These are phyloP conservation scores for Nyctanthes arbortristis DNA, from an alignment of 257 asterid genomes.

Conservation along the genomic window DNA sequence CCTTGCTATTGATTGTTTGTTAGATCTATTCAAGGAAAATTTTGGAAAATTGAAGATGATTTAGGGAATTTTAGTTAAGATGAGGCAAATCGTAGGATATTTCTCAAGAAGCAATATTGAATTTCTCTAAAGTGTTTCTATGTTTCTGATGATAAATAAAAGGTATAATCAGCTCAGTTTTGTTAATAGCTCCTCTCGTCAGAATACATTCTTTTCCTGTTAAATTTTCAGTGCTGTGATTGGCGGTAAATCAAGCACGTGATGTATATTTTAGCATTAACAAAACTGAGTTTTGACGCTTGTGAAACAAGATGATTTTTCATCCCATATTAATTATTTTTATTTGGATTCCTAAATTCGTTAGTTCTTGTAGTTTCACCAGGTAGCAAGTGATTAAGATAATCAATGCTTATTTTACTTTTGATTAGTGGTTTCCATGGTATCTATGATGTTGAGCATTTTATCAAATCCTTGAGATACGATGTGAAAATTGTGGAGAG, in stretches of 20 bases:
- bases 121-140: conserved; percentile 6
- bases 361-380: not conserved
- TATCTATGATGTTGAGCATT: conserved; percentile 92
- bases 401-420: conserved; percentile 21
- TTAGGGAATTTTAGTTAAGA: conserved; percentile 5
- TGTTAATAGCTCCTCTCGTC: no score
- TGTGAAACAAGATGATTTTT: no score
- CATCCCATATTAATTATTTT: conserved; percentile 9
- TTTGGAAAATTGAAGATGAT: not conserved
- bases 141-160: conserved; percentile 21
- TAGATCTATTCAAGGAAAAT: not conserved
- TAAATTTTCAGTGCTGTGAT: no score
- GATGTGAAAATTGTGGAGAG: conserved; percentile 89
- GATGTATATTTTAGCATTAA: no score
- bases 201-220: no score
- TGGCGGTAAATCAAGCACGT: no score
- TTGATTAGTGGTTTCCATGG: conserved; percentile 85
- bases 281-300: no score
- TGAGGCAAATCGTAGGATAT: conserved; percentile 15
- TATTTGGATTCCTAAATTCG: not conserved
- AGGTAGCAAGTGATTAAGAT: conserved; percentile 13
- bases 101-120: not conserved
- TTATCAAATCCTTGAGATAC: conserved; percentile 77
- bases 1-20: conserved; percentile 7
- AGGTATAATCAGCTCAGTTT: not conserved